A percentile compares a stretch with the other conserved stretches of the same genome.
These are phyloP conservation scores for Leptographium radiaticola DNA, from an alignment of 2,329 filamentous ascomycete genomes.

Conservation along the genomic window DNA sequence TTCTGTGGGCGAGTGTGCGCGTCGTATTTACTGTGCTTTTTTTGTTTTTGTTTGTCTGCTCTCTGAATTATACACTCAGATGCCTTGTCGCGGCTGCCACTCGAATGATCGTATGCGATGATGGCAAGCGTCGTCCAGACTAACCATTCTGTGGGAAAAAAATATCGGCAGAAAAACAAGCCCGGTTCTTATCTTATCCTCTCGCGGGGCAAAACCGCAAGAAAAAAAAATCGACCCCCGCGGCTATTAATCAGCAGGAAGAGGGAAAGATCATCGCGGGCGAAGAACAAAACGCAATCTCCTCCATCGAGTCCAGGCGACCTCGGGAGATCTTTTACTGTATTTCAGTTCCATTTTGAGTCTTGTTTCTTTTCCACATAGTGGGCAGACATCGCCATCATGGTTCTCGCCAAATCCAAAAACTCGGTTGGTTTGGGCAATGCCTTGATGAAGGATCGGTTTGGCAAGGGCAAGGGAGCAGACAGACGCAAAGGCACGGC, in stretches of 20 bases:
- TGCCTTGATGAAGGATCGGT: conserved; percentile 96
- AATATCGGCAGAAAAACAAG: conserved; percentile 1
- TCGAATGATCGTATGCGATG: not conserved
- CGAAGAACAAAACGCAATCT: not conserved
- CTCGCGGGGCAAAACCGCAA: not conserved
- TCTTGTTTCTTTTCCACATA: not conserved
- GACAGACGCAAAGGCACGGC: conserved; percentile 59
- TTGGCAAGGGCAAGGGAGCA: conserved; percentile 79
- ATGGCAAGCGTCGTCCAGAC: too few species aligned
- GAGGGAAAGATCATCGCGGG: not conserved
- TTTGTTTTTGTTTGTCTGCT: too few species aligned
- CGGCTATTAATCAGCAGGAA: not conserved
- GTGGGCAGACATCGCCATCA: conserved; percentile 21
- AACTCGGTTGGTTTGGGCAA: conserved; percentile 91
- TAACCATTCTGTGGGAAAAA: not conserved
- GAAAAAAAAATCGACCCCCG: conserved; percentile 2
- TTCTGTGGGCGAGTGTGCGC: not conserved
- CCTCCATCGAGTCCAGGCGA: not conserved
- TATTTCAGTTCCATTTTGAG: not conserved
- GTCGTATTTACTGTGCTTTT: not conserved
- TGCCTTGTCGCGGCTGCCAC: too few species aligned
- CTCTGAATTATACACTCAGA: too few species aligned
- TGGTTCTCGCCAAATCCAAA: conserved; percentile 75
- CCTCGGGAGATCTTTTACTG: not conserved
- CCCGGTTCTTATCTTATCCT: conserved; percentile 1